These are phyloP conservation scores for Drosera capensis DNA, from an alignment of 148 eudicot genomes.

Conservation along the genomic window DNA sequence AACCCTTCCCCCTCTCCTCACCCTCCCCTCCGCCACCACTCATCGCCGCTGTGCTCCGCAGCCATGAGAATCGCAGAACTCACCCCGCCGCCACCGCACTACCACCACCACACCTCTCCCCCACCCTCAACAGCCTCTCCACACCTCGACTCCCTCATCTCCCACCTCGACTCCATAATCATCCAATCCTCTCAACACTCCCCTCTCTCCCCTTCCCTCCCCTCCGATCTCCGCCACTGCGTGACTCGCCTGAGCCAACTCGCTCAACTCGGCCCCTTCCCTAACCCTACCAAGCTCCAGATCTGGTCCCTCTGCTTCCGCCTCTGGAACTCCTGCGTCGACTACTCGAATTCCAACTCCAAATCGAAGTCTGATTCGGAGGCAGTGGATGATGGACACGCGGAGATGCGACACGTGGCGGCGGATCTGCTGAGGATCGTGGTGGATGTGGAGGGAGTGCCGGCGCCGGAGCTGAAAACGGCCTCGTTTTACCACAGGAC, in stretches of 20 bases:
- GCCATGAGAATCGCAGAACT: slow-evolving; percentile 66
- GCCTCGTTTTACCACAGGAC: slow-evolving; percentile 74
- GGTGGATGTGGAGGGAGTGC: slow-evolving; percentile 49
- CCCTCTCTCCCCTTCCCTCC: slow-evolving; percentile 25
- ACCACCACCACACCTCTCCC: slow-evolving; percentile 21
- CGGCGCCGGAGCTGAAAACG: slow-evolving; percentile 52
- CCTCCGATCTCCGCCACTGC: slow-evolving; percentile 26
- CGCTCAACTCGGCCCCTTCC: slow-evolving; percentile 28
- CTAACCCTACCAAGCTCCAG: slow-evolving; percentile 59
- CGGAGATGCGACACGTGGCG: slow-evolving; percentile 51
- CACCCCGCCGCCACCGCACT: slow-evolving; percentile 48
- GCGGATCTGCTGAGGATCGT: slow-evolving; percentile 53
- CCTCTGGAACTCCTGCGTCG: slow-evolving; percentile 82
- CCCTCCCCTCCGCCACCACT: neutral
- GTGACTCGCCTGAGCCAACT: slow-evolving; percentile 33
- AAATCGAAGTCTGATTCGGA: slow-evolving; percentile 9
- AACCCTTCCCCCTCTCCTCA: neutral
- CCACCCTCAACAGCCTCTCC: slow-evolving; percentile 18
- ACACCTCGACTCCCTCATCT: slow-evolving; percentile 17
- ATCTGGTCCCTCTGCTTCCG: slow-evolving; percentile 83
- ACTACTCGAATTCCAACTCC: slow-evolving; percentile 41
- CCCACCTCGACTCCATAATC: slow-evolving; percentile 40
- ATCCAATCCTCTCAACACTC: slow-evolving; percentile 36
- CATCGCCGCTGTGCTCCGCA: slow-evolving; percentile 3
- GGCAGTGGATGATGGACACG: slow-evolving; percentile 29